These are phyloP conservation scores for Calonectria honghensis DNA, from an alignment of 2,329 filamentous ascomycete species.

Conservation along the genomic window DNA sequence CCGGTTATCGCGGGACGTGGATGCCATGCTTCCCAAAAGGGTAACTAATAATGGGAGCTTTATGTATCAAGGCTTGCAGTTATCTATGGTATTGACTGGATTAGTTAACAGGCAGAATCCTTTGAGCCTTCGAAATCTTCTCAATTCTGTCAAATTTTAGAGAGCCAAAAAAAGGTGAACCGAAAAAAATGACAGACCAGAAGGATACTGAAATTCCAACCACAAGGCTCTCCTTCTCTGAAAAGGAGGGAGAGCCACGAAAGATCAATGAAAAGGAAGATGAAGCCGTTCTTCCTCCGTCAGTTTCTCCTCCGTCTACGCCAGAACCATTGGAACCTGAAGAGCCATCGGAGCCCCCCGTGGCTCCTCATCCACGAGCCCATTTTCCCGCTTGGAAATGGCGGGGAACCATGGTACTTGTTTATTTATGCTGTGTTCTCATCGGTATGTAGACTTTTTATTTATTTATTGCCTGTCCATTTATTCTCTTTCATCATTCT, in stretches of 20 bases:
- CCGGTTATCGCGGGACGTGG: slow-evolving; percentile 12
- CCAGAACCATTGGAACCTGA: background rate
- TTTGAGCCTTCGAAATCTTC: background rate
- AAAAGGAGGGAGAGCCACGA: slow-evolving; percentile 23
- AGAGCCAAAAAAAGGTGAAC: background rate
- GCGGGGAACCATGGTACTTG: slow-evolving; percentile 29
- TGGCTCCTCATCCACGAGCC: slow-evolving; percentile 31
- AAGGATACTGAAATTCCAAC: slow-evolving; percentile 29
- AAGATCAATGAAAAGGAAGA: slow-evolving; percentile 1
- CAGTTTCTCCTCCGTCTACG: background rate
- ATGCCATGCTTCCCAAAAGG: background rate
- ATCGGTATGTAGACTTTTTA: slow-evolving; percentile 30
- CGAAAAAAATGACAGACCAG: slow-evolving; percentile 28
- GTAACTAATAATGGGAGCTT: background rate
- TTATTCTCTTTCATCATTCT: no score
- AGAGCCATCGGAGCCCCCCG: background rate
- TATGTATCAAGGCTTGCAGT: background rate
- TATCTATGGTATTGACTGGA: background rate
- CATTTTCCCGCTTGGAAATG: slow-evolving; percentile 41
- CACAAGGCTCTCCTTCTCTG: slow-evolving; percentile 32
- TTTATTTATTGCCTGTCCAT: no score
- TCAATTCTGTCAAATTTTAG: background rate
- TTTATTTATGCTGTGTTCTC: slow-evolving; percentile 37
- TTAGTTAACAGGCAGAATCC: background rate
- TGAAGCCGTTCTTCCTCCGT: background rate